Conservation (phyloP, 257 asterid genomes). For the Gentiana macrophylla region DNA sequence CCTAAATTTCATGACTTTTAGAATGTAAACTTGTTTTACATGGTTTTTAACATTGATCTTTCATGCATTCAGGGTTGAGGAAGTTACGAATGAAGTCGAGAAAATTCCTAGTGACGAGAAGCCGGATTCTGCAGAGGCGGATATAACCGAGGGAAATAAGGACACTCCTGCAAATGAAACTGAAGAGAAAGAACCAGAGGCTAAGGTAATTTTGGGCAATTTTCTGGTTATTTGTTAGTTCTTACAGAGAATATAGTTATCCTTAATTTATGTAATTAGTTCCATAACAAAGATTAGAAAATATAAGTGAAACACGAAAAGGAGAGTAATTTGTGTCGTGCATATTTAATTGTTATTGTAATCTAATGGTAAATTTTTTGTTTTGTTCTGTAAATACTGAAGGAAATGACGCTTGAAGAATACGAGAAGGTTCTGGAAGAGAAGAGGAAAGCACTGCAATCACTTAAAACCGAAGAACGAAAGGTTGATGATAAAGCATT, state of each 20-base stretch:
- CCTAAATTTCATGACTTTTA: not conserved
- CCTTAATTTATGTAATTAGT: not conserved
- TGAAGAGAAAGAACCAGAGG: conserved; percentile 70
- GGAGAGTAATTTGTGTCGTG: too few relatives aligned
- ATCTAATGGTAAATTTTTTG: too few relatives aligned
- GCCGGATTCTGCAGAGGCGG: conserved; percentile 34
- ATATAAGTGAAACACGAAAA: too few relatives aligned
- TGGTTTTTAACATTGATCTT: not conserved
- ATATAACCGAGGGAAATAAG: conserved; percentile 38
- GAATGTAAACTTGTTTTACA: not conserved
- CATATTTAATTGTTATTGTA: too few relatives aligned
- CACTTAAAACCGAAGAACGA: conserved; percentile 70
- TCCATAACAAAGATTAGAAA: not conserved
- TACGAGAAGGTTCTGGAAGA: conserved; percentile 57
- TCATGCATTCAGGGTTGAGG: conserved; percentile 41
- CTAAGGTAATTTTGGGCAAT: conserved; percentile 30
- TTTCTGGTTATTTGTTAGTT: not conserved
- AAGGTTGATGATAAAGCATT: conserved; percentile 71
- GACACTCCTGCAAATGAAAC: conserved; percentile 38
- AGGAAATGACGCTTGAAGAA: conserved; percentile 98
- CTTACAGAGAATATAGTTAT: too few relatives aligned
- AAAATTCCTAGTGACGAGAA: conserved; percentile 39
- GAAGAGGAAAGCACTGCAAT: conserved; percentile 21
- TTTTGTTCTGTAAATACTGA: conserved; percentile 3
- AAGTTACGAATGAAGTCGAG: conserved; percentile 44